phyloP scores from a whole-genome alignment of 2,329 filamentous ascomycete genomes.

The Diaporthe citriasiana region DNA sequence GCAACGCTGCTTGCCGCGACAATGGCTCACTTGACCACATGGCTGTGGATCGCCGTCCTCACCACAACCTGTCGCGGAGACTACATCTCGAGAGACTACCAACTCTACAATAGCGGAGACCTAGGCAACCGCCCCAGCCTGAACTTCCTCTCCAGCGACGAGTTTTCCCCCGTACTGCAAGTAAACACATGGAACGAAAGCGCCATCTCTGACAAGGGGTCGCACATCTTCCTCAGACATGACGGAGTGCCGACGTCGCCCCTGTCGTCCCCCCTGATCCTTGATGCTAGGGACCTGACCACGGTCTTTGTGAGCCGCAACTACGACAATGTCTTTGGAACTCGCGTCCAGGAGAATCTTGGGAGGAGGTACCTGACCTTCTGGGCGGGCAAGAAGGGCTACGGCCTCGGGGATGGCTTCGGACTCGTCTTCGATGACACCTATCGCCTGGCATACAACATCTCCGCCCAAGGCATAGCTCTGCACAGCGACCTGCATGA shows the following conservation, averaged over 20 bases:
- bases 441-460: constrained; percentile 43
- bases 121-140: constrained; percentile 43
- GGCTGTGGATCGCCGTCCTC: constrained; percentile 1
- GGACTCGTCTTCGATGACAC: constrained; percentile 43
- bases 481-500: constrained; percentile 50
- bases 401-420: constrained; percentile 44
- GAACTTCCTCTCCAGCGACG: constrained; percentile 42
- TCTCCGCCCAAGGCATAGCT: constrained; percentile 41
- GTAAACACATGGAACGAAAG: constrained; percentile 44
- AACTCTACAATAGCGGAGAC: constrained; percentile 43
- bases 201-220: constrained; percentile 42
- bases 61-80: constrained; percentile 19
- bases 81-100: constrained; percentile 43
- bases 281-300: constrained; percentile 44
- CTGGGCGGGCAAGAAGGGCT: constrained; percentile 43
- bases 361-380: constrained; percentile 45
- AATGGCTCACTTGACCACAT: not conserved
- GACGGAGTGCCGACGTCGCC: constrained; percentile 40
- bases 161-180: constrained; percentile 43
- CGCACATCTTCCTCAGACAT: constrained; percentile 46
- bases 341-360: constrained; percentile 44
- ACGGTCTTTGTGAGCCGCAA: constrained; percentile 44
- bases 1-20: not conserved
- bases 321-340: constrained; percentile 45
- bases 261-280: constrained; percentile 43